Evolutionary conservation across 106 monocot genomes (phyloP).

Genomic region (Apostasia shenzhenica): DNA sequence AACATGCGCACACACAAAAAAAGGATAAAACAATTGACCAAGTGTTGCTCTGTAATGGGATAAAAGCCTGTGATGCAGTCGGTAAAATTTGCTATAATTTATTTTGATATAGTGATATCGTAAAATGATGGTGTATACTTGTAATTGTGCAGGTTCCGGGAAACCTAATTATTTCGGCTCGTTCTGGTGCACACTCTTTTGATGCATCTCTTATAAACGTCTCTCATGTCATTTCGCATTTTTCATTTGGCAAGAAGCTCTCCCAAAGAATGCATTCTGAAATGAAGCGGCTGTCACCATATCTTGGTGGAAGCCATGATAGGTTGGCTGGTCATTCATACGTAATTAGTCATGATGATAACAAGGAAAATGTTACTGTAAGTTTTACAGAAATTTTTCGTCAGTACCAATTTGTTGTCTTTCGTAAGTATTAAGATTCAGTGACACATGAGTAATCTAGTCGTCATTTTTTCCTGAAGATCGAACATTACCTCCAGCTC

Average conservation of each 20-base stretch:
- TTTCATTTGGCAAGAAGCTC: slow-evolving; percentile 79
- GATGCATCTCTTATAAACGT: slow-evolving; percentile 91
- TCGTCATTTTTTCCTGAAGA: slow-evolving; percentile 30
- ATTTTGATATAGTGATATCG: no score
- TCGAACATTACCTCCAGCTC: slow-evolving; percentile 92
- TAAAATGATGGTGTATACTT: neutral
- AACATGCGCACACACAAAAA: no score
- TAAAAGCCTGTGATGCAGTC: neutral
- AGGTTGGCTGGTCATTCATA: slow-evolving; percentile 62
- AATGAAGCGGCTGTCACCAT: slow-evolving; percentile 60
- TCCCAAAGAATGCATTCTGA: slow-evolving; percentile 44
- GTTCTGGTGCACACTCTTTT: slow-evolving; percentile 86
- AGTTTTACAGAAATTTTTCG: slow-evolving; percentile 8
- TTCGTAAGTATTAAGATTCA: no score
- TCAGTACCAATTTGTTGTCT: no score
- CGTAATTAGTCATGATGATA: slow-evolving; percentile 39
- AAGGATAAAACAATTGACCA: neutral
- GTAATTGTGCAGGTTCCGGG: slow-evolving; percentile 73
- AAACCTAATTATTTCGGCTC: slow-evolving; percentile 83
- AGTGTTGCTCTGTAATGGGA: neutral
- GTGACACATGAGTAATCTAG: no score
- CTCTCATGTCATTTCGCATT: slow-evolving; percentile 79
- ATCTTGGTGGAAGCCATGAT: slow-evolving; percentile 71
- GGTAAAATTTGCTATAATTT: no score
- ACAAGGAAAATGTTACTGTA: slow-evolving; percentile 81